Evolutionary conservation across 352 stramenopile genomes (phyloP).

Genomic region (Globisporangium ultimum): DNA sequence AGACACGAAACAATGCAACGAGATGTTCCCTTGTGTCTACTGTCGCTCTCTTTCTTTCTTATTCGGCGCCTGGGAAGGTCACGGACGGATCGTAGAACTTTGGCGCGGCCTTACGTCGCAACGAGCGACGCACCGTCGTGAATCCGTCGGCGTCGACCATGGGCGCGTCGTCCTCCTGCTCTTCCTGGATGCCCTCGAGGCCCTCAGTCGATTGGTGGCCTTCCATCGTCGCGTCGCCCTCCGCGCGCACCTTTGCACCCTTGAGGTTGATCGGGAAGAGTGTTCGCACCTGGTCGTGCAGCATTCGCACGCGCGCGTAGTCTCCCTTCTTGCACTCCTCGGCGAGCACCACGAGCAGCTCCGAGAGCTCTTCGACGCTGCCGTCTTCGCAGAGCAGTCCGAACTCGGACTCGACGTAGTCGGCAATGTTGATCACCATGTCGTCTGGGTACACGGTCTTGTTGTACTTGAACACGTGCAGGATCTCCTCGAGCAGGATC

Average conservation of each 20-base stretch:
- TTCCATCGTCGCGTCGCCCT: constrained; percentile 21
- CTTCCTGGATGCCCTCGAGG: constrained; percentile 18
- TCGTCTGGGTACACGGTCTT: constrained; percentile 66
- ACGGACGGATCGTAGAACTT: constrained; percentile 77
- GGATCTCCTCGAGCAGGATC: constrained; percentile 73
- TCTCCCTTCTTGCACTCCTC: constrained; percentile 80
- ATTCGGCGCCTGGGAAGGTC: constrained; percentile 77
- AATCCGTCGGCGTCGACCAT: constrained; percentile 76
- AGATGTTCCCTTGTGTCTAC: not conserved
- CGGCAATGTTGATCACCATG: constrained; percentile 60
- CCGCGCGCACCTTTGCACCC: constrained; percentile 57
- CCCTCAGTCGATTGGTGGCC: constrained; percentile 17
- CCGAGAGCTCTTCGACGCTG: constrained; percentile 65
- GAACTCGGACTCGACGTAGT: constrained; percentile 78
- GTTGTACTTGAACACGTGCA: constrained; percentile 82
- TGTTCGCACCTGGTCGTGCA: constrained; percentile 71
- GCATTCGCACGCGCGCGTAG: constrained; percentile 57
- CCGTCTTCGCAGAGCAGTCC: constrained; percentile 76
- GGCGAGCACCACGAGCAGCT: constrained; percentile 59
- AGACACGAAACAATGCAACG: not conserved
- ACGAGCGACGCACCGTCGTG: constrained; percentile 67
- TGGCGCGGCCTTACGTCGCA: constrained; percentile 49
- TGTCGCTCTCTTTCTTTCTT: constrained; percentile 12
- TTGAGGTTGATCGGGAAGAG: constrained; percentile 83
- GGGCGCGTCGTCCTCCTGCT: constrained; percentile 15